Conservation (phyloP, 306 rosid genomes). For the Rosa chinensis region DNA sequence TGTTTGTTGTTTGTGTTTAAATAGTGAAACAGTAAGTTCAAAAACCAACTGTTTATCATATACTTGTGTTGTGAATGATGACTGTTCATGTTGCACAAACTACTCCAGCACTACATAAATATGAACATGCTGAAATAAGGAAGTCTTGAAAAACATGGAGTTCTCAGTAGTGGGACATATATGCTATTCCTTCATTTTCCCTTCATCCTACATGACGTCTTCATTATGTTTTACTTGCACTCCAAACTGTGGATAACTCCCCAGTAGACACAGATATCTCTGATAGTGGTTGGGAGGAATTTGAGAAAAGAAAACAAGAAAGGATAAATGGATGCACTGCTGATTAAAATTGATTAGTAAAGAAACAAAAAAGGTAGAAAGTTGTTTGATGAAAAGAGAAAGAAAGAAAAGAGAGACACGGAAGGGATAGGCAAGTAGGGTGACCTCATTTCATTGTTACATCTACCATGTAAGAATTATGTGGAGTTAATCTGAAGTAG, state of each 20-base stretch:
- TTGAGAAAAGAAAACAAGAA: not conserved
- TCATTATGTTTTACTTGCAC: not conserved
- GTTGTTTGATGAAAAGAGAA: not conserved
- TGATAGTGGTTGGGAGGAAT: not conserved
- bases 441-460: not conserved
- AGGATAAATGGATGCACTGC: not conserved
- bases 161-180: not conserved
- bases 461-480: not conserved
- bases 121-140: not conserved
- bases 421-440: not conserved
- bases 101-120: not conserved
- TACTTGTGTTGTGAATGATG: slow-evolving; percentile 4
- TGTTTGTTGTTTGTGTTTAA: slow-evolving; percentile 71
- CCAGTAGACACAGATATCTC: not conserved
- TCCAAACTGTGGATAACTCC: not conserved
- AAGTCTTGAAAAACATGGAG: not conserved
- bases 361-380: not conserved
- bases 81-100: slow-evolving; percentile 3
- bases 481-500: too few relatives aligned
- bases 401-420: not conserved
- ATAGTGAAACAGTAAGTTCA: slow-evolving; percentile 65
- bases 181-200: not conserved
- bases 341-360: not conserved
- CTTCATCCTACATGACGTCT: not conserved
- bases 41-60: not conserved